Conservation (phyloP, 306 rosid genomes). For the Dalbergia cochinchinensis region DNA sequence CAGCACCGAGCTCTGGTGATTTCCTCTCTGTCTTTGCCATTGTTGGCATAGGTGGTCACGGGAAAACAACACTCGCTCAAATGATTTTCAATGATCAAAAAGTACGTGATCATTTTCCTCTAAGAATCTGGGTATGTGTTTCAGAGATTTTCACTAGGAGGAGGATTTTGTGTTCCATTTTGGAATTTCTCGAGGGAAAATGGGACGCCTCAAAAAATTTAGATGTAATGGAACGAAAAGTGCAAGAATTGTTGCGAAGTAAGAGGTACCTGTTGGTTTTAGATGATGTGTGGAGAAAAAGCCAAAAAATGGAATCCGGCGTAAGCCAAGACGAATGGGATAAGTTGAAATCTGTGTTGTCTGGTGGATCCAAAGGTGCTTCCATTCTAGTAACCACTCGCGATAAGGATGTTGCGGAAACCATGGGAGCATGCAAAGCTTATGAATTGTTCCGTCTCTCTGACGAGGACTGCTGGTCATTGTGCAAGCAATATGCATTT, state of each 20-base stretch:
- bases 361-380: background rate
- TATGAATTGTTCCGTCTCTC: background rate
- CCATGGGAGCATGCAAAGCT: background rate
- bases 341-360: background rate
- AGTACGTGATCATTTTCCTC: background rate
- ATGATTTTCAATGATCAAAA: background rate
- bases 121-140: background rate
- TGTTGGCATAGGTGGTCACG: background rate
- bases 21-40: slow-evolving; percentile 9
- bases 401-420: background rate
- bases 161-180: background rate
- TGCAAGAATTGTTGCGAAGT: background rate
- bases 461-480: background rate
- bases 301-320: background rate
- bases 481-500: background rate
- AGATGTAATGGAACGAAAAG: background rate
- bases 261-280: background rate
- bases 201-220: background rate
- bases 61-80: slow-evolving; percentile 22
- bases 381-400: background rate
- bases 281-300: background rate
- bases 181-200: background rate
- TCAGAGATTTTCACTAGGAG: background rate
- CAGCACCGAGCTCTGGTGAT: background rate
- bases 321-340: background rate